Evolutionary conservation across 805 yeast species (phyloP).

Genomic region (Cyberlindnera misumaiensis): DNA sequence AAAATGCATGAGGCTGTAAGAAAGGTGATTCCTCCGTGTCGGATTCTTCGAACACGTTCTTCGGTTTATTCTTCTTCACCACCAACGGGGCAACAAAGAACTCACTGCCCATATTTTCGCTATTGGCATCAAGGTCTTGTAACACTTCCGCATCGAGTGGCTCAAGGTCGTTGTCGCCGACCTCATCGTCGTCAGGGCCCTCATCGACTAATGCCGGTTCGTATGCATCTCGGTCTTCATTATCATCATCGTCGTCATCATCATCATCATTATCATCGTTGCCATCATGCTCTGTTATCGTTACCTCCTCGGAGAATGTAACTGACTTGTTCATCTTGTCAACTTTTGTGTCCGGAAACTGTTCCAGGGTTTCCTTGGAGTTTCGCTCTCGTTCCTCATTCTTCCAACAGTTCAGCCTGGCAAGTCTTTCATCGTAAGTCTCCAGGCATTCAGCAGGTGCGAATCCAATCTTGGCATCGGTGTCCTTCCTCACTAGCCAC

Average conservation of each 20-base stretch:
- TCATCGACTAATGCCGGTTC: constrained; percentile 3
- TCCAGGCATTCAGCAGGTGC: constrained; percentile 96
- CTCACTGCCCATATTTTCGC: constrained; percentile 16
- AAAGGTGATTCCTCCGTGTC: constrained; percentile 20
- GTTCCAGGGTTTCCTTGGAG: constrained; percentile 10
- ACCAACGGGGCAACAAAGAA: constrained; percentile 20
- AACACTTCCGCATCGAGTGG: constrained; percentile 4
- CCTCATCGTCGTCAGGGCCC: constrained; percentile 5
- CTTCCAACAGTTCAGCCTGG: constrained; percentile 86
- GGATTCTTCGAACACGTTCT: constrained; percentile 9
- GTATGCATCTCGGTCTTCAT: constrained; percentile 18
- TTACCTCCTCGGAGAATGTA: constrained; percentile 14
- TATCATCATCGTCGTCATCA: constrained; percentile 4
- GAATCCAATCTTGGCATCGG: constrained; percentile 75
- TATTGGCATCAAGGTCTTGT: constrained; percentile 13
- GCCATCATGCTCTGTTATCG: constrained; percentile 11
- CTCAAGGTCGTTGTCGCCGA: constrained; percentile 1
- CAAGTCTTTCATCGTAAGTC: constrained; percentile 84
- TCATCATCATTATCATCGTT: constrained; percentile 7
- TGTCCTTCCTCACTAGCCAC: constrained; percentile 75
- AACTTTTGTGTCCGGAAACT: background rate
- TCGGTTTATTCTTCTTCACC: constrained; percentile 12
- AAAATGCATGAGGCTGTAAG: constrained; percentile 25
- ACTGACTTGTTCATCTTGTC: constrained; percentile 16
- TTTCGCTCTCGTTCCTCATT: constrained; percentile 53